Percentiles rank a stretch among this genome's conserved stretches.
phyloP scores from a whole-genome alignment of 225 moss, liverwort and hornwort genomes.

The Thuidium tamariscinum region DNA sequence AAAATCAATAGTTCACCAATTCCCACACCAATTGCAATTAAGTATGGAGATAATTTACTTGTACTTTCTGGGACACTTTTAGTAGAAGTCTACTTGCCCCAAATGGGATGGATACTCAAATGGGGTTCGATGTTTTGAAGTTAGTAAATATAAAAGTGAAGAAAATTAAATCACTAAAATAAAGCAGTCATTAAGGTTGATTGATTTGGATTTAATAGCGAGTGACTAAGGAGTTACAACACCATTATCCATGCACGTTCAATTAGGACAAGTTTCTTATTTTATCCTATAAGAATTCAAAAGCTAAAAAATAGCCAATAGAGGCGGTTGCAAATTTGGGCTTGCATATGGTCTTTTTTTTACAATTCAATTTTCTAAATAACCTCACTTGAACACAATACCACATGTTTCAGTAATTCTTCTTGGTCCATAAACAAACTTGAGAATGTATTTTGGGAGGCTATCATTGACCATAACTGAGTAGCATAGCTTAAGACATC shows the following conservation, averaged over 20 bases:
- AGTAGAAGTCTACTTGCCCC: not conserved
- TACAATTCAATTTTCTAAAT: too few relatives aligned
- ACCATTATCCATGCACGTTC: not conserved
- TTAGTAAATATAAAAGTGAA: not conserved
- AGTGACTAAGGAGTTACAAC: not conserved
- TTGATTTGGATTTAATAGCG: not conserved
- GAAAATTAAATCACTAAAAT: not conserved
- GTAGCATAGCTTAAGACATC: too few relatives aligned
- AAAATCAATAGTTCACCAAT: not conserved
- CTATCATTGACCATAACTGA: too few relatives aligned
- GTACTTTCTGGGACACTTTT: accelerated
- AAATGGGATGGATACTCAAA: accelerated
- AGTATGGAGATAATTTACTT: not conserved
- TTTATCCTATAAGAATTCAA: too few relatives aligned
- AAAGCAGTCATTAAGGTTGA: not conserved
- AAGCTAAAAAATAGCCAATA: too few relatives aligned
- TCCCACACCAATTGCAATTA: accelerated
- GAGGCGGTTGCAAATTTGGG: too few relatives aligned
- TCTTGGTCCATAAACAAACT: too few relatives aligned
- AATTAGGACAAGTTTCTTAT: not conserved
- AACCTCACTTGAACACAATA: too few relatives aligned
- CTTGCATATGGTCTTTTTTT: too few relatives aligned
- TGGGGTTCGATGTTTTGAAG: accelerated
- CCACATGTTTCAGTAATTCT: too few relatives aligned
- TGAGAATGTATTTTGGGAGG: too few relatives aligned